Evolutionary conservation across 768 basidiomycete species (phyloP).

Genomic region (Dioszegia hungarica): DNA sequence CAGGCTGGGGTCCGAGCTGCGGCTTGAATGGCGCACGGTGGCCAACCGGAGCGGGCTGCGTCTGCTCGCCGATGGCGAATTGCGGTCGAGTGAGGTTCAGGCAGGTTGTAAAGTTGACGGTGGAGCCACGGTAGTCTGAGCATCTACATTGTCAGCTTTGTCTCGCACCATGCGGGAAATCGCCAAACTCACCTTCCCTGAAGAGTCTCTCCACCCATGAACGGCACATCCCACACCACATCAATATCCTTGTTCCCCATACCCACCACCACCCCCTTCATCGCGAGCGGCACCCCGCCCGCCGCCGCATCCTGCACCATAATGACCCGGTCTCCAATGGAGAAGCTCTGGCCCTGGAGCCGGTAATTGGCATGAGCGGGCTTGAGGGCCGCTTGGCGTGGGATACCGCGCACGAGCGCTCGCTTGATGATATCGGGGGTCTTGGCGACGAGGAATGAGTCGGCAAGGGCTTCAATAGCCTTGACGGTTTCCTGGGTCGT

Average conservation of each 20-base stretch:
- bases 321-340: conserved; percentile 84
- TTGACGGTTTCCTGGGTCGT: conserved; percentile 63
- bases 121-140: conserved; percentile 85
- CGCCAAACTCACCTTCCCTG: conserved; percentile 62
- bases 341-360: conserved; percentile 80
- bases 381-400: conserved; percentile 86
- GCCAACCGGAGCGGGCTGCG: conserved; percentile 18
- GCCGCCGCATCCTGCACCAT: conserved; percentile 83
- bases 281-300: conserved; percentile 80
- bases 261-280: conserved; percentile 90
- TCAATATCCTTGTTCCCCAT: conserved; percentile 83
- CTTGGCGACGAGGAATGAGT: conserved; percentile 62
- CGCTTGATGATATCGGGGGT: conserved; percentile 69
- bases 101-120: conserved; percentile 78
- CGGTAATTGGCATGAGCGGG: conserved; percentile 84
- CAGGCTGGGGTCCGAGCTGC: conserved; percentile 64
- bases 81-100: conserved; percentile 83
- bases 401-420: conserved; percentile 87
- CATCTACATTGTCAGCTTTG: conserved; percentile 56
- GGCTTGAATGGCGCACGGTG: conserved; percentile 59
- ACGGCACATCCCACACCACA: conserved; percentile 91
- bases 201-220: conserved; percentile 86
- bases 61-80: conserved; percentile 61
- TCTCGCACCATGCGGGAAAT: neutral
- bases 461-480: conserved; percentile 72